phyloP scores from a whole-genome alignment of 139 green algal species.

The Parachlorella kessleri region DNA sequence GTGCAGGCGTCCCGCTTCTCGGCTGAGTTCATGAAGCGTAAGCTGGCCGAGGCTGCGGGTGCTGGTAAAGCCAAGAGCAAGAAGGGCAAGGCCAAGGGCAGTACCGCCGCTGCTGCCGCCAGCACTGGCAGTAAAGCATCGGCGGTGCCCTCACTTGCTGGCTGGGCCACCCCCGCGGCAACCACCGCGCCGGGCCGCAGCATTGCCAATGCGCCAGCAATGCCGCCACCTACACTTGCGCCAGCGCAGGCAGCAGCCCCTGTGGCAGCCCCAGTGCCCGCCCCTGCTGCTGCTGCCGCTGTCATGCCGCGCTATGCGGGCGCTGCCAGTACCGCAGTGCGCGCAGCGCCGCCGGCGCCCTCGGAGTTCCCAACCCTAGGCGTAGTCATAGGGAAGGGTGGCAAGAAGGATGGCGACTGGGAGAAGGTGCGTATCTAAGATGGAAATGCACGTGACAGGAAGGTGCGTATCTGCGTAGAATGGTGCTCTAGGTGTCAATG shows the following conservation, averaged over 20 bases:
- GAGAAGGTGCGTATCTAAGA: too few relatives aligned
- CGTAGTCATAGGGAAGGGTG: background rate
- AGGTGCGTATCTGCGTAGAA: too few relatives aligned
- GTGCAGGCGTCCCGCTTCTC: constrained; percentile 71
- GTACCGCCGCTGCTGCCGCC: constrained; percentile 13
- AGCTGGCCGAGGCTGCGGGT: constrained; percentile 40
- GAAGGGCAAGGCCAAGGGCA: constrained; percentile 28
- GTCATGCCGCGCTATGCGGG: constrained; percentile 1
- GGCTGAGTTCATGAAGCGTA: constrained; percentile 81
- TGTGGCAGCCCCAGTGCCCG: background rate
- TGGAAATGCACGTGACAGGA: too few relatives aligned
- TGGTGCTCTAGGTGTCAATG: too few relatives aligned
- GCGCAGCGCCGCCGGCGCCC: background rate
- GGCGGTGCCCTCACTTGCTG: too few relatives aligned
- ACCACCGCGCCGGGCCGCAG: too few relatives aligned
- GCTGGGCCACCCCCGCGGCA: too few relatives aligned
- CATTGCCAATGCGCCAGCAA: too few relatives aligned
- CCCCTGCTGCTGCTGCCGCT: background rate
- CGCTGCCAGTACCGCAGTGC: background rate
- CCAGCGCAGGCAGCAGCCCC: background rate
- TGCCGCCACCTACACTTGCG: too few relatives aligned
- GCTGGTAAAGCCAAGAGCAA: constrained; percentile 15
- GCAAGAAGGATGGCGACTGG: constrained; percentile 23
- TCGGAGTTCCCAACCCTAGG: constrained; percentile 7
- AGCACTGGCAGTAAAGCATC: too few relatives aligned